A percentile compares a stretch with the other conserved stretches of the same genome.
Conservation (phyloP, 148 eudicot species). For the Polygonum aviculare region DNA sequence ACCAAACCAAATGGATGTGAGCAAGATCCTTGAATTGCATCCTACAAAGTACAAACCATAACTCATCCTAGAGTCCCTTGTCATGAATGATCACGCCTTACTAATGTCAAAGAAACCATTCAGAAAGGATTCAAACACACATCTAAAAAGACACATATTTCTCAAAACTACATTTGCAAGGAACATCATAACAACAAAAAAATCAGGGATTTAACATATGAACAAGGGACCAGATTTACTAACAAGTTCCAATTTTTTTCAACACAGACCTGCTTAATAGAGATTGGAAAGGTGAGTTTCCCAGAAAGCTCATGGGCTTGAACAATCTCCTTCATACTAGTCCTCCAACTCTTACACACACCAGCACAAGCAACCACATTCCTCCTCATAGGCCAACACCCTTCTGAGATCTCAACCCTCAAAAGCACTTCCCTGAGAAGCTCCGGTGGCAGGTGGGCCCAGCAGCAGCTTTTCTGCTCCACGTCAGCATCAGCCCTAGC, state of each 20-base stretch:
- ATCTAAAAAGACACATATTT: not conserved
- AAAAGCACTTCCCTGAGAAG: slow-evolving; percentile 63
- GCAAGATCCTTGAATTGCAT: not conserved
- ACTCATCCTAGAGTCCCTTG: not conserved
- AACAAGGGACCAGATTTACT: not conserved
- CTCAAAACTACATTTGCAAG: not conserved
- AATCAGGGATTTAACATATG: not conserved
- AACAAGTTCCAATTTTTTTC: not conserved
- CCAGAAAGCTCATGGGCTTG: slow-evolving; percentile 41
- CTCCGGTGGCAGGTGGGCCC: slow-evolving; percentile 65
- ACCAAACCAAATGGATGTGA: not conserved
- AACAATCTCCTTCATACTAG: slow-evolving; percentile 46
- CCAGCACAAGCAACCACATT: slow-evolving; percentile 51
- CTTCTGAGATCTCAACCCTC: slow-evolving; percentile 51
- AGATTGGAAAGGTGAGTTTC: slow-evolving; percentile 49
- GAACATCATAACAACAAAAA: not conserved
- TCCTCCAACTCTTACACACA: slow-evolving; percentile 56
- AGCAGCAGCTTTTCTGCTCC: slow-evolving; percentile 25
- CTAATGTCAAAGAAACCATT: not conserved
- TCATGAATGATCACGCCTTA: not conserved
- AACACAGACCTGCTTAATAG: slow-evolving; percentile 49
- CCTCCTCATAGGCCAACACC: slow-evolving; percentile 44
- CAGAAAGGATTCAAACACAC: not conserved
- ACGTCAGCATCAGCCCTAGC: slow-evolving; percentile 19
- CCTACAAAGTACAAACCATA: slow-evolving; percentile 1